Evolutionary conservation across 441 rosid genomes (phyloP), one percentile per base, ranked within the genome.

Genomic region (Aquilaria agallochum): DNA sequence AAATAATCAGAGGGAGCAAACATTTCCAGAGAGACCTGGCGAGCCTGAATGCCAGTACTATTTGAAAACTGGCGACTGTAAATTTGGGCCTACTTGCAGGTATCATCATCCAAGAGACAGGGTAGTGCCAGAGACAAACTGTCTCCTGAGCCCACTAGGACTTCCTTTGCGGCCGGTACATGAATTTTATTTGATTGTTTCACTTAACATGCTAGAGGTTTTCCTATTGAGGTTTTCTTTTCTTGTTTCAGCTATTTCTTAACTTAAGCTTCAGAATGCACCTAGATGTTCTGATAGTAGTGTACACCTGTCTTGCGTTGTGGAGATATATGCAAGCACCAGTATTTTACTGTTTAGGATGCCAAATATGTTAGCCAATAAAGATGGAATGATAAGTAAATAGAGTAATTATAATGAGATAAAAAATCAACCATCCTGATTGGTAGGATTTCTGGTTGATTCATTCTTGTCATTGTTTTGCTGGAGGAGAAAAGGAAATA

Each of bases 91-190:
- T 40, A 87, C 92, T 60, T 90, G 97, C 67, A 79, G 80, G 72
- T 90, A 70, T 68, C 89, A 90, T 77, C 97, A 90, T 71, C 97
- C 95, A 64, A 81, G 70, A 56, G 88, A 87, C 64, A 65, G 82
- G 60, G 62, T 74, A 44, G 74, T 71, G 60, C 87, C 87, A 60
- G 78, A 82, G 73, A 72, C 86, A 63, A 84, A 77, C 56, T 82
- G 86, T 70, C 33, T 72, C 55, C 90, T 87, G 63, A 85, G 87
- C 62, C 76, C 90, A 48, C 68, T 84, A 58, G 95, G 97, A 58
- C 90, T 87, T 76, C 97, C 97, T 67, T 52, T 85, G 66, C 92
- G 97, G 14, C 83, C 85, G 78, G 97, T 90, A 90, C 50, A 77
- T 68, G 52, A 36, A 56, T 58, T 56, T 36, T 3, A 55, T 44